Evolutionary conservation across 2,329 filamentous ascomycete species (phyloP), one percentile per base, ranked within the genome.

Genomic region (Aspergillus proliferans): DNA sequence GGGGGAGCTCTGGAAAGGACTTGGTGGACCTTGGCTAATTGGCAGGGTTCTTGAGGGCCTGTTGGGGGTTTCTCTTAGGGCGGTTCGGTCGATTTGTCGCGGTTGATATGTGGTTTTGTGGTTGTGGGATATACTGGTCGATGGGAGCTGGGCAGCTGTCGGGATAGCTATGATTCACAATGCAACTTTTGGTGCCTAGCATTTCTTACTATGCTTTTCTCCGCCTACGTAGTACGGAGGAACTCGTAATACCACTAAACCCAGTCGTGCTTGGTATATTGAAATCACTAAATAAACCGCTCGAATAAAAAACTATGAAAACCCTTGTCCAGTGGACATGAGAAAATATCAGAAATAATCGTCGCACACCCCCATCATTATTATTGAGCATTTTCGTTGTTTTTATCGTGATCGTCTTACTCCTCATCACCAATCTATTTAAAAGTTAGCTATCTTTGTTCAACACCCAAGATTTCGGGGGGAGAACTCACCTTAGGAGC

Each of bases 401-500:
- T 55, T 36, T 53, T 41, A 26, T 26, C 22, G 12, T 26, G 5
- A 28, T 43, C 6, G 6, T 28, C 22, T 69, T 69, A 77, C 57
- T 77, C 74, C 49, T 77, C 74, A 46, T 77, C 74, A 33, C 74
- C 86, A 65, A 89, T 89, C 86, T 89, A 47, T 43, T 4, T 4
- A 19, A 6, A 14, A 6, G 22, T 43, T 28, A 28, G 21, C n/a
- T 15, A 2, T 43, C 3, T 7, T 8, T 7, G 4, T 7, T 9
- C 12, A 19, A 30, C 9, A 21, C 14, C 24, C 45, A 42, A 2
- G 34, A 26, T 12, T 3, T 30, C 10, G 8, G 28, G 34, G 48
- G 26, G 41, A 33, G 44, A 45, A 55, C 80, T 52, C 75, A 93
- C 93, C 90, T 98, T 98, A 58, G 93, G 93, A 57, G 93, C 93